These are phyloP conservation scores for Arthrobotrys pseudoclavata DNA, from an alignment of 2,329 filamentous ascomycete genomes.

Conservation along the genomic window DNA sequence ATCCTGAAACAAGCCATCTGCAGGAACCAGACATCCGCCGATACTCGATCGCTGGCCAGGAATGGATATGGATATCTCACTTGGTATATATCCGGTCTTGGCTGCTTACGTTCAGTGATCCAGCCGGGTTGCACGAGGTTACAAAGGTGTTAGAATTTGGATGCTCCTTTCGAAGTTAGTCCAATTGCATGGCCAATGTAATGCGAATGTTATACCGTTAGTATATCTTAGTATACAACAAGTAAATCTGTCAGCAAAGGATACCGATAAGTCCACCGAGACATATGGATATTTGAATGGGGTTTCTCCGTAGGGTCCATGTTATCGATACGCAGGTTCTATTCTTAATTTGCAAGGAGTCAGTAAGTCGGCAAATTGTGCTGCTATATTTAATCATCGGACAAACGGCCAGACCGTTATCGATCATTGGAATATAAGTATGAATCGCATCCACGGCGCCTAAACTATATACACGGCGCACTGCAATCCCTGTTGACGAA, in stretches of 20 bases:
- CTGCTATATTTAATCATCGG: conserved; percentile 19
- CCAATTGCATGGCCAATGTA: background rate
- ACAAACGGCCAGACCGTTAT: background rate
- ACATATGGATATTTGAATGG: background rate
- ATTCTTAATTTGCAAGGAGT: background rate
- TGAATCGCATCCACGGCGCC: conserved; percentile 16
- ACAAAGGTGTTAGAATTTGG: background rate
- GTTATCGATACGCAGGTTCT: conserved; percentile 9
- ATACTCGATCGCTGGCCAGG: conserved; percentile 32
- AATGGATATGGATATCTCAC: conserved; percentile 1
- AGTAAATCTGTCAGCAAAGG: conserved; percentile 17
- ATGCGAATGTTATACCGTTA: background rate
- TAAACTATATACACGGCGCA: background rate
- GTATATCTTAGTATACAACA: background rate
- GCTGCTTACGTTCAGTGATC: conserved; percentile 10
- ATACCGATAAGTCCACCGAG: background rate
- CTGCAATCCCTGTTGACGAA: background rate
- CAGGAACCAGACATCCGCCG: conserved; percentile 46
- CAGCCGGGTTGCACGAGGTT: background rate
- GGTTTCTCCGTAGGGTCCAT: background rate
- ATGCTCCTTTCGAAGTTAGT: background rate
- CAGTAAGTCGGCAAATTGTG: background rate
- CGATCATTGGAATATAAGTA: background rate
- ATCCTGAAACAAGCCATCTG: conserved; percentile 58
- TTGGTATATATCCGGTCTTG: conserved; percentile 17